phyloP scores from a whole-genome alignment of 805 yeast genomes.

The Candida mattraensis region DNA sequence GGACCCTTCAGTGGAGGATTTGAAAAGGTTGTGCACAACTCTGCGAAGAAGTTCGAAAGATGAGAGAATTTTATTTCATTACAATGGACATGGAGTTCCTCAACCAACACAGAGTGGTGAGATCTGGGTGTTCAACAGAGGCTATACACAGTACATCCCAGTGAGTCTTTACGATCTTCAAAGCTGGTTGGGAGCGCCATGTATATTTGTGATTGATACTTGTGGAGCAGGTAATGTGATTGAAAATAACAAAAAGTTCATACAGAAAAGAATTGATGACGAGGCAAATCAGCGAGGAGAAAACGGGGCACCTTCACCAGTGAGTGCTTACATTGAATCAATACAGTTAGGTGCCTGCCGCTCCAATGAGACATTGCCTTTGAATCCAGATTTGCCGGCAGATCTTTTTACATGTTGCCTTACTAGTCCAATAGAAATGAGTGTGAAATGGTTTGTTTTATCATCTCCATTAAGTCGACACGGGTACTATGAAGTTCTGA shows the following conservation, averaged over 20 bases:
- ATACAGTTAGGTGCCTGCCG: slow-evolving; percentile 93
- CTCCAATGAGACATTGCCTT: slow-evolving; percentile 81
- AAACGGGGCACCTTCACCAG: slow-evolving; percentile 54
- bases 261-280: slow-evolving; percentile 84
- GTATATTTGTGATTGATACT: slow-evolving; percentile 92
- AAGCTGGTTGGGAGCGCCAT: slow-evolving; percentile 97
- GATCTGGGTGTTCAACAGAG: slow-evolving; percentile 97
- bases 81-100: slow-evolving; percentile 98
- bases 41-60: slow-evolving; percentile 89
- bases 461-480: slow-evolving; percentile 64
- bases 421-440: slow-evolving; percentile 93
- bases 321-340: slow-evolving; percentile 75
- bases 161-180: slow-evolving; percentile 93
- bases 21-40: slow-evolving; percentile 86
- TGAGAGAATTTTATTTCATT: slow-evolving; percentile 89
- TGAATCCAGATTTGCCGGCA: slow-evolving; percentile 94
- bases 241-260: slow-evolving; percentile 83
- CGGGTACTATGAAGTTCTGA: slow-evolving; percentile 49
- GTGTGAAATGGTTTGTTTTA: slow-evolving; percentile 87
- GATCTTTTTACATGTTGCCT: slow-evolving; percentile 94
- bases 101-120: slow-evolving; percentile 96
- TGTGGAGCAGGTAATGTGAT: slow-evolving; percentile 93
- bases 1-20: slow-evolving; percentile 95
- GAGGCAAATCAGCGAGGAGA: slow-evolving; percentile 66
- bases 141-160: slow-evolving; percentile 96